These are phyloP conservation scores for Sonneratia caseolaris DNA, from an alignment of 345 rosid species.

Conservation along the genomic window DNA sequence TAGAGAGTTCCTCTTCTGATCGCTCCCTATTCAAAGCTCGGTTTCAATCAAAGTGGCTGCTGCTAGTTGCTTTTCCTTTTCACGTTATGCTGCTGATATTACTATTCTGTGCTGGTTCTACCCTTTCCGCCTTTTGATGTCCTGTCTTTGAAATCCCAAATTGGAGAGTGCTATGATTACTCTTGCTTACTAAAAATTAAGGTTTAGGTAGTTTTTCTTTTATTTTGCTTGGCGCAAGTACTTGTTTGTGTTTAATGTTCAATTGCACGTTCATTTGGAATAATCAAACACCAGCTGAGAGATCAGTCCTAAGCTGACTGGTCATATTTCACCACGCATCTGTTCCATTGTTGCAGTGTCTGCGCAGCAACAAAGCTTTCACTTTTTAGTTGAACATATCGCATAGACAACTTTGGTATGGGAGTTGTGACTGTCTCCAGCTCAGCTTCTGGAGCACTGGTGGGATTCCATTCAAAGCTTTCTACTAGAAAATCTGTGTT, in stretches of 20 bases:
- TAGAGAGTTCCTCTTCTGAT: no score
- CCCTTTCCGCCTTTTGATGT: background rate
- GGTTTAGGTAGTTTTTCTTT: no score
- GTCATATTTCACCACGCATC: background rate
- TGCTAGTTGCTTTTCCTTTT: background rate
- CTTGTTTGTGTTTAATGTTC: background rate
- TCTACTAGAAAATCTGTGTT: conserved; percentile 24
- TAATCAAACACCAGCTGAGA: background rate
- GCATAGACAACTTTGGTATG: conserved; percentile 35
- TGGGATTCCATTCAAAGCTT: conserved; percentile 42
- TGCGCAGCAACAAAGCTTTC: background rate
- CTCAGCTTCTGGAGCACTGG: conserved; percentile 62
- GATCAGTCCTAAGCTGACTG: no score
- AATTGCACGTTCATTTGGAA: background rate
- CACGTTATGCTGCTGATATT: background rate
- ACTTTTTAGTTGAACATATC: background rate
- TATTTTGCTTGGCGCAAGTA: background rate
- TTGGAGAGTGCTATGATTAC: background rate
- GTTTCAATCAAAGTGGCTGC: background rate
- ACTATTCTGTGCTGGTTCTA: background rate
- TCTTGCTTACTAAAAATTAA: background rate
- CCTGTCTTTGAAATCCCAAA: background rate
- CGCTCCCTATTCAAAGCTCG: no score
- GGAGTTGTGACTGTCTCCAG: conserved; percentile 83
- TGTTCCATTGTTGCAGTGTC: background rate